A percentile compares a stretch with the other conserved stretches of the same genome.
phyloP scores from a whole-genome alignment of 1,139 yeast species.

The Candida tetrigidarum region DNA sequence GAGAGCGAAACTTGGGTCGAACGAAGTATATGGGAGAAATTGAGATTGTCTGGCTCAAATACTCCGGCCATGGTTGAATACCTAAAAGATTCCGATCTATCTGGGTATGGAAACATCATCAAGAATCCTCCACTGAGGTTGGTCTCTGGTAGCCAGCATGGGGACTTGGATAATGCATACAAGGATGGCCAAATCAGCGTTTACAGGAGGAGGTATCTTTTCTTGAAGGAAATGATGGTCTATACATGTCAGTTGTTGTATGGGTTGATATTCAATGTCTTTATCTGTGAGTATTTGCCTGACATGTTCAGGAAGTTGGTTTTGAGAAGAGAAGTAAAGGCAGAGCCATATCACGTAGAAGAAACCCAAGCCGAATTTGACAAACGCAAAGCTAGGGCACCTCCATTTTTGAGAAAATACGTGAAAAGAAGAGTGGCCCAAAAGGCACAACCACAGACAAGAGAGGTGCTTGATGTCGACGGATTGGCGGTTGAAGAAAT shows the following conservation, averaged over 20 bases:
- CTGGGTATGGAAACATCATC: slow-evolving; percentile 42
- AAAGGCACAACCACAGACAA: neutral
- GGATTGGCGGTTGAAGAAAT: slow-evolving; percentile 29
- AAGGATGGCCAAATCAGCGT: slow-evolving; percentile 23
- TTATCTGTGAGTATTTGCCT: slow-evolving; percentile 15
- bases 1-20: slow-evolving; percentile 68
- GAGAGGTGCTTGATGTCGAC: slow-evolving; percentile 22
- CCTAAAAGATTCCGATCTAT: slow-evolving; percentile 21
- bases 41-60: slow-evolving; percentile 10
- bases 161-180: slow-evolving; percentile 14
- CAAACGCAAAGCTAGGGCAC: slow-evolving; percentile 24
- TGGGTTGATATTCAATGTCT: slow-evolving; percentile 22
- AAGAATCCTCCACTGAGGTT: slow-evolving; percentile 31
- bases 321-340: slow-evolving; percentile 4
- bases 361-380: slow-evolving; percentile 29
- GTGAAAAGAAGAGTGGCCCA: slow-evolving; percentile 17
- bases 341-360: slow-evolving; percentile 7
- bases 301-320: slow-evolving; percentile 7
- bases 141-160: slow-evolving; percentile 22
- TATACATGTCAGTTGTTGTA: slow-evolving; percentile 29
- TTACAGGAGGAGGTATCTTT: slow-evolving; percentile 25
- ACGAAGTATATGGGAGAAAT: slow-evolving; percentile 29
- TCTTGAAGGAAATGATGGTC: slow-evolving; percentile 22
- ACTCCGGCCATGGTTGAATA: slow-evolving; percentile 17
- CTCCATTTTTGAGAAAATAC: slow-evolving; percentile 30